Evolutionary conservation across 257 asterid genomes (phyloP), one percentile per base, ranked within the genome.

Genomic region (Vinca minor): DNA sequence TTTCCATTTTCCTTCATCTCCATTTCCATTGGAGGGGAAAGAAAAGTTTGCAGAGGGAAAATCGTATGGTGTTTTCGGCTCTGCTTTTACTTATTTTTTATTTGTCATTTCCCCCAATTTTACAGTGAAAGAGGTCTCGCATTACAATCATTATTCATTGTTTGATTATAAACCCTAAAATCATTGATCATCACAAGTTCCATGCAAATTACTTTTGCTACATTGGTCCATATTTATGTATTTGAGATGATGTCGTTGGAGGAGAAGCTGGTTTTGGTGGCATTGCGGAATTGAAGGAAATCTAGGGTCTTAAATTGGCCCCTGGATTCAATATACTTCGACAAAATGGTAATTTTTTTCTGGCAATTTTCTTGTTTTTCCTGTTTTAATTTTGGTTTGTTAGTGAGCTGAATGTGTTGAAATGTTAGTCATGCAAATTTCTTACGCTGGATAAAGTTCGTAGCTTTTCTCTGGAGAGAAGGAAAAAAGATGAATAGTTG

Each of bases 271-370:
- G 39, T 60, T 50, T 23, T 48, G 23, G 25, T 47, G 64, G 29
- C 52, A 72, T 62, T 71, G 64, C 52, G 58, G 26, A 42, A 67
- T 68, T 76, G 62, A 49, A 70, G 74, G 52, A 56, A 45, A 67
- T 32, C 42, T 71, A 63, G 69, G 69, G 69, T 47, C 64, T 47
- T 54, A 44, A n/a, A 58, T 68, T 68, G 65, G 14, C 68, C 36
- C 58, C 57, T 39, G 60, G 65, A 63, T 68, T 68, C 38, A 34
- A 36, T 64, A 58, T 46, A 28, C 59, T 65, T 46, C 21, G 45
- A 58, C 68, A 68, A 58, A 76, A n/a, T 71, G 77, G 81, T 76
- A 65, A 71, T 34, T 3, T 38, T 55, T 65, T n/a, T n/a, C 25
- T 64, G 62, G n/a, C n/a, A n/a, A n/a, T n/a, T n/a, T n/a, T n/a